Evolutionary conservation across 192 early-diverging fungal species (phyloP).

Genomic region (Oehlia diaphana): DNA sequence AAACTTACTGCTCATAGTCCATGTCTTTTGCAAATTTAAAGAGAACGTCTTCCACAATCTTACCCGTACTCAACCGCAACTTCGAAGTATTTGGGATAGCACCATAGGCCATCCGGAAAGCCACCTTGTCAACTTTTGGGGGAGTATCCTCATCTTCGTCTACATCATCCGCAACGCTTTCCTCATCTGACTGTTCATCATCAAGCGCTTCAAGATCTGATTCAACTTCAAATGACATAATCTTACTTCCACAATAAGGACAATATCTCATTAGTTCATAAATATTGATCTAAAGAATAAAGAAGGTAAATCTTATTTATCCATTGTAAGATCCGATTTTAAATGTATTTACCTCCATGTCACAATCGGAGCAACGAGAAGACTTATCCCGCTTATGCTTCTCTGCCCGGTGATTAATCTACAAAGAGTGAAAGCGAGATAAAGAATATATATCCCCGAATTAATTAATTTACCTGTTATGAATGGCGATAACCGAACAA

Average conservation of each 20-base stretch:
- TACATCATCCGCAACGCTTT: background rate
- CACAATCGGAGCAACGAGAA: background rate
- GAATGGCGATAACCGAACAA: no score
- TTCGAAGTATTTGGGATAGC: conserved; percentile 15
- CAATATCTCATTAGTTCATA: background rate
- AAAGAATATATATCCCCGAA: conserved; percentile 15
- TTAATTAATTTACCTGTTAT: no score
- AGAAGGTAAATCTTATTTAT: conserved; percentile 6
- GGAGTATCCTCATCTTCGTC: conserved; percentile 3
- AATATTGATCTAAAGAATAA: conserved; percentile 17
- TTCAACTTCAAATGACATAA: background rate
- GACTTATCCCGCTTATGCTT: conserved; percentile 7
- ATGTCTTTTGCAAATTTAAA: conserved; percentile 17
- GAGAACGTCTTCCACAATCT: background rate
- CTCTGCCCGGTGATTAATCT: background rate
- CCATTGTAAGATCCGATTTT: conserved; percentile 2
- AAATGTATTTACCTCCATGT: conserved; percentile 7
- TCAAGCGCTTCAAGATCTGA: conserved; percentile 13
- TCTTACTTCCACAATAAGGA: background rate
- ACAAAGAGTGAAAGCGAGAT: conserved; percentile 23
- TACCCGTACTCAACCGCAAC: conserved; percentile 10
- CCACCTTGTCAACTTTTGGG: conserved; percentile 12
- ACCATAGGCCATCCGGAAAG: conserved; percentile 12
- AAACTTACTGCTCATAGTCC: conserved; percentile 28
- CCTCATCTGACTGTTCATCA: background rate